Conservation (phyloP, 1,139 yeast genomes). For the Eremothecium cymbalariae region DNA sequence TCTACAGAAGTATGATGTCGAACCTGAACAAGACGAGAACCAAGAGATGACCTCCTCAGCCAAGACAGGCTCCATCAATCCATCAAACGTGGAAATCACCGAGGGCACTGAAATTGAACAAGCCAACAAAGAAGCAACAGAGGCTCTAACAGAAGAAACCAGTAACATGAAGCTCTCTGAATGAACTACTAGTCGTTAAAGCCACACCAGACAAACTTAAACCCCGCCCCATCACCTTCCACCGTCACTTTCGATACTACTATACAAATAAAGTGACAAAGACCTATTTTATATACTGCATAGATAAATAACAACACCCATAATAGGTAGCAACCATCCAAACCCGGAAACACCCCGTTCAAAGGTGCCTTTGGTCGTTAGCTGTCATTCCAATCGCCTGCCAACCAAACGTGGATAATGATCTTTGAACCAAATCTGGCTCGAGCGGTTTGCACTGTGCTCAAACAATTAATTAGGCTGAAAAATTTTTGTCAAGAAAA, state of each 20-base stretch:
- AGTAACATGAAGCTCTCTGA: slow-evolving; percentile 13
- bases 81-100: slow-evolving; percentile 29
- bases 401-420: slow-evolving; percentile 1
- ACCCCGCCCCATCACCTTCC: no score
- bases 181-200: no score
- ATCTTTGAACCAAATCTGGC: not conserved
- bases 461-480: not conserved
- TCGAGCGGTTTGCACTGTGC: slow-evolving; percentile 1
- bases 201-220: no score
- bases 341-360: slow-evolving; percentile 1
- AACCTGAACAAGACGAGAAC: slow-evolving; percentile 45
- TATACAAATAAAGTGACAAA: no score
- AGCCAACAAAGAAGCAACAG: slow-evolving; percentile 35
- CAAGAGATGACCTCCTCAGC: slow-evolving; percentile 13
- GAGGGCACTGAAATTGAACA: slow-evolving; percentile 38
- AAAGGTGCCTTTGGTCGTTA: no score
- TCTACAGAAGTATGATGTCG: slow-evolving; percentile 63
- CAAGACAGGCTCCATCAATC: slow-evolving; percentile 13
- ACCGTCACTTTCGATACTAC: no score
- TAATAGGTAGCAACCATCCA: not conserved
- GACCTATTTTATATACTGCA: no score
- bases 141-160: slow-evolving; percentile 23
- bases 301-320: no score
- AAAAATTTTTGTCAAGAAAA: slow-evolving; percentile 7
- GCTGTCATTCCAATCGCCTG: no score